Conservation (phyloP, 1,139 yeast genomes). For the Suhomyces wounanorum region DNA sequence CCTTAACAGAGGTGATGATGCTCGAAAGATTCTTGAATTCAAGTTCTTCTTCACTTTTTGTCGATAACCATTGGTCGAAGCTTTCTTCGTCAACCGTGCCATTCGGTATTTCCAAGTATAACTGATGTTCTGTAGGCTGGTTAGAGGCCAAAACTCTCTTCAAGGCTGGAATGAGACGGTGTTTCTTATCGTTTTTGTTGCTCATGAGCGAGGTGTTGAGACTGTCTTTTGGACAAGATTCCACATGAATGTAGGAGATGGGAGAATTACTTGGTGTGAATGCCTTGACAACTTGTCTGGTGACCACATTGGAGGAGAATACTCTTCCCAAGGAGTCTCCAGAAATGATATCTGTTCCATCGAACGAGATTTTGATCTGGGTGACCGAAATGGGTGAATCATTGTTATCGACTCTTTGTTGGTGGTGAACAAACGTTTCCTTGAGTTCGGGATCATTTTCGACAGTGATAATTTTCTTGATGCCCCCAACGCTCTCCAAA, state of each 20-base stretch:
- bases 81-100: slow-evolving; percentile 15
- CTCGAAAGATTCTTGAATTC: slow-evolving; percentile 46
- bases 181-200: slow-evolving; percentile 39
- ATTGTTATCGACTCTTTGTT: slow-evolving; percentile 22
- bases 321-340: slow-evolving; percentile 77
- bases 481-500: slow-evolving; percentile 59
- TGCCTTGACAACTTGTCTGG: slow-evolving; percentile 73
- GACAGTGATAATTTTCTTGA: slow-evolving; percentile 53
- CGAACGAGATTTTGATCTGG: slow-evolving; percentile 62
- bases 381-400: slow-evolving; percentile 38
- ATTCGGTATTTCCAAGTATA: slow-evolving; percentile 48
- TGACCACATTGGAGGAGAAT: slow-evolving; percentile 67
- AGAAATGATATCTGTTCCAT: slow-evolving; percentile 70
- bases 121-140: slow-evolving; percentile 50
- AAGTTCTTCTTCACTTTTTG: slow-evolving; percentile 53
- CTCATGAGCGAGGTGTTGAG: slow-evolving; percentile 13
- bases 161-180: slow-evolving; percentile 52
- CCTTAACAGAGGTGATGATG: slow-evolving; percentile 38
- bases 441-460: slow-evolving; percentile 51
- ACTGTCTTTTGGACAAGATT: slow-evolving; percentile 14
- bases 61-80: slow-evolving; percentile 46
- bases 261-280: slow-evolving; percentile 55
- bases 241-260: slow-evolving; percentile 29
- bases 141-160: slow-evolving; percentile 56
- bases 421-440: slow-evolving; percentile 62